Percentiles rank a stretch among this genome's conserved stretches.
phyloP scores from a whole-genome alignment of 164 flowering plant genomes.

The Litsea cubeba region DNA sequence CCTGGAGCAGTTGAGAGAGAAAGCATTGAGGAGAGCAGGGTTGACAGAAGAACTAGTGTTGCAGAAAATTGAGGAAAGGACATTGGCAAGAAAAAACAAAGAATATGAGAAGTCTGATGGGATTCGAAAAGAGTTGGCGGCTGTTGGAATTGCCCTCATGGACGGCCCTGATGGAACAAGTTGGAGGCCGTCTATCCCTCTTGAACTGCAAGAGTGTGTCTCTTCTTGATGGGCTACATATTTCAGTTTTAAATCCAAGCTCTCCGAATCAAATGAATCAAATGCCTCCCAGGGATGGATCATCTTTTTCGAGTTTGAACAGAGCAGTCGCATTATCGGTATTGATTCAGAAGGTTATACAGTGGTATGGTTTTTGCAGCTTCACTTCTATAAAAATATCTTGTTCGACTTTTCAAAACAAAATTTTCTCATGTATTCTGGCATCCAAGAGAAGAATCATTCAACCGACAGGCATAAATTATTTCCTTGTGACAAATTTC shows the following conservation, averaged over 20 bases:
- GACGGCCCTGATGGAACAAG: conserved; percentile 81
- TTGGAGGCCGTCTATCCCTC: conserved; percentile 94
- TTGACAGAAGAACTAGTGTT: conserved; percentile 65
- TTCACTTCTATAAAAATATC: no score
- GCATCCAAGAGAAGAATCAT: no score
- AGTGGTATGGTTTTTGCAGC: no score
- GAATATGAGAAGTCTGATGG: conserved; percentile 79
- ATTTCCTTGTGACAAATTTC: no score
- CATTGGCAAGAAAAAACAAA: conserved; percentile 59
- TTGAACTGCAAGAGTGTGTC: conserved; percentile 49
- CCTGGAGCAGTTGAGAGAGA: conserved; percentile 65
- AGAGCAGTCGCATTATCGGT: no score
- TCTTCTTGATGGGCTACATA: background rate
- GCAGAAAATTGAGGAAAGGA: conserved; percentile 70
- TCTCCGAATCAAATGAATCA: no score
- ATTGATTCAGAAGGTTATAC: no score
- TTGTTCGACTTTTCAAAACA: no score
- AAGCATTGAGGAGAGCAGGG: conserved; percentile 76
- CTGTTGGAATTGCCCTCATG: conserved; percentile 84
- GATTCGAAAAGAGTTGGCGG: conserved; percentile 72
- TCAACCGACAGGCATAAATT: no score
- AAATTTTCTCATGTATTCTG: no score
- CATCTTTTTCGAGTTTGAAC: no score
- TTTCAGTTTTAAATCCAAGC: background rate
- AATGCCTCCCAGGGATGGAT: no score